Conservation (phyloP, 805 yeast species). For the Schizosaccharomyces pombe region DNA sequence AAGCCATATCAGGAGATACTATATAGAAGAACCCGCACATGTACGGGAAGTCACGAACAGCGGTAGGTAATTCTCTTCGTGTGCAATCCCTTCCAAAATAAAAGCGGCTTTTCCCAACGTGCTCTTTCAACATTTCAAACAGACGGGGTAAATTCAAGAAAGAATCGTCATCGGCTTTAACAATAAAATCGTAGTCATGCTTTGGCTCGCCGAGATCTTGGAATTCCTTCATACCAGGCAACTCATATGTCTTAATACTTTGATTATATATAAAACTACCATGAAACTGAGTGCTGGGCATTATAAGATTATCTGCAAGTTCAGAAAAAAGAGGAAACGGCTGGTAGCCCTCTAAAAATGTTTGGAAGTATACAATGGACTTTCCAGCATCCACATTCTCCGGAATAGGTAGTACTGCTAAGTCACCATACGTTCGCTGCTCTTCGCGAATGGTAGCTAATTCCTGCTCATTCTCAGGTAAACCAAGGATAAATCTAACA, state of each 20-base stretch:
- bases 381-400: constrained; percentile 3
- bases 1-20: constrained; percentile 1
- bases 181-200: not conserved
- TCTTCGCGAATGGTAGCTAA: not conserved
- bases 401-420: not conserved
- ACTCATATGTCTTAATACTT: not conserved
- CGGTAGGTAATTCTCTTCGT: not conserved
- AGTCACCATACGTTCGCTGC: not conserved
- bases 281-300: not conserved
- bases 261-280: not conserved
- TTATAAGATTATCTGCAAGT: not conserved
- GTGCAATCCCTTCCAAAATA: constrained; percentile 2
- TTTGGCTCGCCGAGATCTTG: not conserved
- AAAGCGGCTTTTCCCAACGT: not conserved
- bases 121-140: not conserved
- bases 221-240: not conserved
- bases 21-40: constrained; percentile 1
- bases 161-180: constrained; percentile 2
- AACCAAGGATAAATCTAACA: not conserved
- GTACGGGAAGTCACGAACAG: not conserved
- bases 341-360: not conserved
- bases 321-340: not conserved
- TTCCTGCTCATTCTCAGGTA: not conserved
- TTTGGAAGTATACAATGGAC: not conserved
- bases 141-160: not conserved